These are phyloP conservation scores for Acanthamoeba triangularis DNA, from an alignment of 208 protist species.

Conservation along the genomic window DNA sequence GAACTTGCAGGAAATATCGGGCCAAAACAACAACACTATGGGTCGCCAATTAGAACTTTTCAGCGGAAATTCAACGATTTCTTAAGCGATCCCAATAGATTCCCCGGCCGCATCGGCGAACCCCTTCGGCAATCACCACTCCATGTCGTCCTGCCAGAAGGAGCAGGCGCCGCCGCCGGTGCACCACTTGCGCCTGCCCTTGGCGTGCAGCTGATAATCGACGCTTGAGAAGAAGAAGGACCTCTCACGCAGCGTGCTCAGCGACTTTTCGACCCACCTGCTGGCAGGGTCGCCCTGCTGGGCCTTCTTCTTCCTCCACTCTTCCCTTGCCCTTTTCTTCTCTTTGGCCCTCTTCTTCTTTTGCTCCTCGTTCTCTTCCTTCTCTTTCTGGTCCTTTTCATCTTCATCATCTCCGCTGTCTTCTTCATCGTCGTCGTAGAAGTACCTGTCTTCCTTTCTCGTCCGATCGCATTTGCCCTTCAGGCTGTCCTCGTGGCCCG, in stretches of 20 bases:
- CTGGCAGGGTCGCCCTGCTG: not conserved
- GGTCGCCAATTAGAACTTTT: no score
- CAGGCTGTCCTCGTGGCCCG: not conserved
- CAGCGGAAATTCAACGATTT: no score
- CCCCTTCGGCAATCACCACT: constrained; percentile 26
- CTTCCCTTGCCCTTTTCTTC: not conserved
- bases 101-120: no score
- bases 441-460: not conserved
- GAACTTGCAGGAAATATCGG: no score
- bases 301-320: not conserved
- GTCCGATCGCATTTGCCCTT: not conserved
- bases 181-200: not conserved
- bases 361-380: not conserved
- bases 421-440: not conserved
- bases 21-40: no score
- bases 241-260: not conserved
- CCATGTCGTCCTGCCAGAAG: not conserved
- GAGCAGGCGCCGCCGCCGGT: not conserved
- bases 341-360: not conserved
- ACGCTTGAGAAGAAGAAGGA: not conserved
- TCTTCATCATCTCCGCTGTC: not conserved
- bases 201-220: not conserved
- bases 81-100: no score
- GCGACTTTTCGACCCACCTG: not conserved
- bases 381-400: not conserved